These are phyloP conservation scores for Ramaria sp. DNA, from an alignment of 768 basidiomycete genomes.

Conservation along the genomic window DNA sequence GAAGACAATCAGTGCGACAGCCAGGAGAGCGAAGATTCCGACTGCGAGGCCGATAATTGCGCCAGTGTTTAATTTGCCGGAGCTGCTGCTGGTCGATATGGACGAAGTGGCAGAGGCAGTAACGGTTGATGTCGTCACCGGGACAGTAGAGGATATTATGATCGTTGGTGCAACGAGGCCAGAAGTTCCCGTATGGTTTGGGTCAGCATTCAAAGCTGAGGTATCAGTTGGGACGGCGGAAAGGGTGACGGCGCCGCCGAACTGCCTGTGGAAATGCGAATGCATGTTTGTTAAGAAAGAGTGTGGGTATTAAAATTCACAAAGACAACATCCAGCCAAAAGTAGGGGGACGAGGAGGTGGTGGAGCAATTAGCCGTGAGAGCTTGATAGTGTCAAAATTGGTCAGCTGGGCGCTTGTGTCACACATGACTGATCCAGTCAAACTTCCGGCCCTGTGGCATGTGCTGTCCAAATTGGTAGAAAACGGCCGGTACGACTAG, in stretches of 20 bases:
- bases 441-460: no score
- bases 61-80: not conserved
- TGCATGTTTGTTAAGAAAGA: not conserved
- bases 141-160: not conserved
- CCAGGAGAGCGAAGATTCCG: not conserved
- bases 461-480: no score
- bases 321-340: not conserved
- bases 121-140: not conserved
- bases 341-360: no score
- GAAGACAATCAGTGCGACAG: not conserved
- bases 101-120: not conserved
- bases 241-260: not conserved
- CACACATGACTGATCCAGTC: no score
- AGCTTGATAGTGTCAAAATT: no score
- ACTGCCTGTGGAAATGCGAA: not conserved
- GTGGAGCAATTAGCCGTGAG: no score
- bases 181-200: not conserved
- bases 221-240: not conserved
- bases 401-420: no score
- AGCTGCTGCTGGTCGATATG: not conserved
- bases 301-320: not conserved
- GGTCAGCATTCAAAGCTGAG: not conserved
- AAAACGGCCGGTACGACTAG: no score
- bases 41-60: not conserved
- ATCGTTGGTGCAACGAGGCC: not conserved